phyloP scores from a whole-genome alignment of 305 asterid genomes.

The Ajuga reptans region DNA sequence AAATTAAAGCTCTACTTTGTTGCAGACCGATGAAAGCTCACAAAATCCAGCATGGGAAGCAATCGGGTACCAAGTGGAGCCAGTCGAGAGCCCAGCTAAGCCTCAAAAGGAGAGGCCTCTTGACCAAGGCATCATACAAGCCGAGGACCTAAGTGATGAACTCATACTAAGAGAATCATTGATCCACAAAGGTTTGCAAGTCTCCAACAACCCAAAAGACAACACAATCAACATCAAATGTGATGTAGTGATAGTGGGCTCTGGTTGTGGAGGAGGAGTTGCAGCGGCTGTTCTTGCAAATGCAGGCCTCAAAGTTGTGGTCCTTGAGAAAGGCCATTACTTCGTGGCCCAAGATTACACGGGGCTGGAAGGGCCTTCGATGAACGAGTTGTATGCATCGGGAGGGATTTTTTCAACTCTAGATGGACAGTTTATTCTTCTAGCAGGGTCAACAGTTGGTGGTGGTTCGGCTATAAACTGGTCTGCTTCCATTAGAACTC shows the following conservation, averaged over 20 bases:
- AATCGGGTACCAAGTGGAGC: too few species aligned
- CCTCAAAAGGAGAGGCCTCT: conserved; percentile 41
- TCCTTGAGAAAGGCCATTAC: conserved; percentile 63
- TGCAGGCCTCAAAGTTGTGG: conserved; percentile 54
- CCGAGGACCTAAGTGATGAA: conserved; percentile 8
- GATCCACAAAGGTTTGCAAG: conserved; percentile 36
- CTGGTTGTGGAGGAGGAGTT: conserved; percentile 39
- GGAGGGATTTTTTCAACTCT: conserved; percentile 44
- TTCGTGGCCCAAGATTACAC: conserved; percentile 50
- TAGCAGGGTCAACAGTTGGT: conserved; percentile 59
- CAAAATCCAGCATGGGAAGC: conserved; percentile 41
- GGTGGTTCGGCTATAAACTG: conserved; percentile 75
- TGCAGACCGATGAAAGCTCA: conserved; percentile 32
- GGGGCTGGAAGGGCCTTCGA: conserved; percentile 55
- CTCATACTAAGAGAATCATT: conserved; percentile 37
- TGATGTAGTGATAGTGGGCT: conserved; percentile 47
- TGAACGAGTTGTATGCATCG: conserved; percentile 38
- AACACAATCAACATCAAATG: conserved; percentile 33
- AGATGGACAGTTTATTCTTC: conserved; percentile 47
- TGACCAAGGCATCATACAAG: conserved; percentile 33
- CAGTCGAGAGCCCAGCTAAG: too few species aligned
- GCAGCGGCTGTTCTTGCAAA: conserved; percentile 58
- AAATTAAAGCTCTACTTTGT: too few species aligned
- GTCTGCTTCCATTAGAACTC: conserved; percentile 63
- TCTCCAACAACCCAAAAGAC: conserved; percentile 26